Conservation (phyloP, 164 flowering plant genomes). For the Platanus orientalis region DNA sequence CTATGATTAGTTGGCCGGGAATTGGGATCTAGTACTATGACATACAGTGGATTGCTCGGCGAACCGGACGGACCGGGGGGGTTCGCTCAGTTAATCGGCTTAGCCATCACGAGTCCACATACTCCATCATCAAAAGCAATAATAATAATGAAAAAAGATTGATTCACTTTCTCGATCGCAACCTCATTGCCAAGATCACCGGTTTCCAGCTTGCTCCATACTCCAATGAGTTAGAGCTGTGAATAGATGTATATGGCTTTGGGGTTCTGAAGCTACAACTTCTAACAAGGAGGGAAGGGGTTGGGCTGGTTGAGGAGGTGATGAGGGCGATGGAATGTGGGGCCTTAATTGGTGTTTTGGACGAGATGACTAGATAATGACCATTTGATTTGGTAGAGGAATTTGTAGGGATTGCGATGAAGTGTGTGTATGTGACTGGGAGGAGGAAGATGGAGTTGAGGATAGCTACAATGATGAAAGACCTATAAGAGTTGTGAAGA, state of each 20-base stretch:
- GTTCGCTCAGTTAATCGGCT: no score
- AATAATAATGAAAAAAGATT: no score
- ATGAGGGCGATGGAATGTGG: slow-evolving; percentile 11
- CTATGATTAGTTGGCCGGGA: no score
- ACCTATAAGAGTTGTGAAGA: slow-evolving; percentile 29
- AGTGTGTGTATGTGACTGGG: slow-evolving; percentile 26
- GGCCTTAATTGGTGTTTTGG: slow-evolving; percentile 26
- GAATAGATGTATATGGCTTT: slow-evolving; percentile 37
- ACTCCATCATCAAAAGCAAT: no score
- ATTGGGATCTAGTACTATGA: no score
- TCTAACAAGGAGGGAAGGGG: slow-evolving; percentile 46
- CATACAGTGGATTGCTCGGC: no score
- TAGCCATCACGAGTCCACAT: no score
- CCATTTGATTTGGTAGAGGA: slow-evolving; percentile 50
- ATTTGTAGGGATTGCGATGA: slow-evolving; percentile 34
- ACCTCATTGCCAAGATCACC: slow-evolving; percentile 46
- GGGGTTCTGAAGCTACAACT: slow-evolving; percentile 53
- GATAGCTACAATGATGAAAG: slow-evolving; percentile 20
- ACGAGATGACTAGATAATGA: slow-evolving; percentile 53
- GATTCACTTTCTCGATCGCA: slow-evolving; percentile 52
- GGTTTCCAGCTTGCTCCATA: slow-evolving; percentile 21
- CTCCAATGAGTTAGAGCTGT: slow-evolving; percentile 12
- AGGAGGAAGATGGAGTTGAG: slow-evolving; percentile 10
- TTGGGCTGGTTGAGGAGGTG: slow-evolving; percentile 27
- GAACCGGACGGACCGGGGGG: no score